A percentile compares a stretch with the other conserved stretches of the same genome.
Conservation (phyloP, 805 yeast genomes). For the Wickerhamomyces subpelliculosus region DNA sequence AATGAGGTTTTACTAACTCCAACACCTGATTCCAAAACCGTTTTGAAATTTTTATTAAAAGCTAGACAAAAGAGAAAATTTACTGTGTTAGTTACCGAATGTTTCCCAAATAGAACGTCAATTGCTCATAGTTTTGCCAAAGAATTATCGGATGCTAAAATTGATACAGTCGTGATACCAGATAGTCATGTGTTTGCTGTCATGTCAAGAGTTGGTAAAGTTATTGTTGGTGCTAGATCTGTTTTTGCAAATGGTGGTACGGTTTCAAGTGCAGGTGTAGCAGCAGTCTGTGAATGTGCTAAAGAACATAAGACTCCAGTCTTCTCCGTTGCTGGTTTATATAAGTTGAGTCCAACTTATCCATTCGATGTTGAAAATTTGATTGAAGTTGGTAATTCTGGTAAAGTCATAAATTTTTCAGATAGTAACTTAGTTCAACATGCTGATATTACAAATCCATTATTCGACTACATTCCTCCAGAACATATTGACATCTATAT, state of each 20-base stretch:
- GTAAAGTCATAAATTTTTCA: slow-evolving; percentile 75
- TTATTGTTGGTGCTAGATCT: slow-evolving; percentile 83
- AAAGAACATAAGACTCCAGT: slow-evolving; percentile 95
- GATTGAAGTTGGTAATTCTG: slow-evolving; percentile 89
- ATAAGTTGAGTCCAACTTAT: slow-evolving; percentile 86
- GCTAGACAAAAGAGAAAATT: slow-evolving; percentile 88
- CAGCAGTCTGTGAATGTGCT: slow-evolving; percentile 92
- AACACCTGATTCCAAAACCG: slow-evolving; percentile 90
- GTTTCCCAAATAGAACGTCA: slow-evolving; percentile 81
- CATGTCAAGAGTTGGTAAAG: slow-evolving; percentile 97
- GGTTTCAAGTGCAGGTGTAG: slow-evolving; percentile 81
- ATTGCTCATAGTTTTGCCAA: slow-evolving; percentile 76
- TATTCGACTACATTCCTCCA: slow-evolving; percentile 87
- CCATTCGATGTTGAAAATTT: slow-evolving; percentile 76
- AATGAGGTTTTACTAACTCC: slow-evolving; percentile 82
- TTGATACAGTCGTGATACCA: slow-evolving; percentile 86
- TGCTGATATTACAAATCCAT: slow-evolving; percentile 79
- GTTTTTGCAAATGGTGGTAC: slow-evolving; percentile 97
- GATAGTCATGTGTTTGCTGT: slow-evolving; percentile 91
- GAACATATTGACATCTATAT: slow-evolving; percentile 91
- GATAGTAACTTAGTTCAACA: slow-evolving; percentile 63
- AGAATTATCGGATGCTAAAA: slow-evolving; percentile 73
- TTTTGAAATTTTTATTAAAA: slow-evolving; percentile 74
- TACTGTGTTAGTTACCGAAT: slow-evolving; percentile 87
- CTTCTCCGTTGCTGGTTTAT: slow-evolving; percentile 88